Conservation (phyloP, 306 rosid species). For the Parietaria judaica region DNA sequence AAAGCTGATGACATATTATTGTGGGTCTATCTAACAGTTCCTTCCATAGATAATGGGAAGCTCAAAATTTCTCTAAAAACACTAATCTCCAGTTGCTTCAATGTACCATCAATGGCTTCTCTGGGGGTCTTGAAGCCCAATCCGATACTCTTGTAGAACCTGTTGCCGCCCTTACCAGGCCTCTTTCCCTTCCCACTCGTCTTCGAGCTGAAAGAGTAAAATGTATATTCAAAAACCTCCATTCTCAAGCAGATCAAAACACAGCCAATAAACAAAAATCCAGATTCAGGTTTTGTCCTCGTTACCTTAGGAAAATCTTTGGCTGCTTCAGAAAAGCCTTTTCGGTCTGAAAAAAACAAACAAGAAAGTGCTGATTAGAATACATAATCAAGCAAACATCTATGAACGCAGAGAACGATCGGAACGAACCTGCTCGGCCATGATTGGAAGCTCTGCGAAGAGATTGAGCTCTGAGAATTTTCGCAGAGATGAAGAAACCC, state of each 20-base stretch:
- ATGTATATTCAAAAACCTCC: background rate
- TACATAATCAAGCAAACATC: background rate
- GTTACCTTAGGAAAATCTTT: slow-evolving; percentile 1
- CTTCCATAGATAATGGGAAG: too few species aligned
- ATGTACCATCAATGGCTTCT: slow-evolving; percentile 70
- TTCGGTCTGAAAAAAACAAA: slow-evolving; percentile 32
- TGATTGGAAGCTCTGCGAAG: slow-evolving; percentile 22
- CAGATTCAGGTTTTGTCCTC: background rate
- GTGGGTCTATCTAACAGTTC: too few species aligned
- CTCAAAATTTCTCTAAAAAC: too few species aligned
- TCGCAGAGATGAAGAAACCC: background rate
- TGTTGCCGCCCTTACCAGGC: slow-evolving; percentile 82
- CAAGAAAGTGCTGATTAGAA: background rate
- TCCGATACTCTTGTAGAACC: slow-evolving; percentile 65
- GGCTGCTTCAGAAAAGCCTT: slow-evolving; percentile 24
- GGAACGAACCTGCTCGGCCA: slow-evolving; percentile 61
- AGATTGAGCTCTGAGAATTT: background rate
- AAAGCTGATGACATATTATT: too few species aligned
- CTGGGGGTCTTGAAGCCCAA: slow-evolving; percentile 83
- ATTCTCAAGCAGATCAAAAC: background rate
- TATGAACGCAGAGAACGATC: background rate
- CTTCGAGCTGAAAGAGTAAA: slow-evolving; percentile 39
- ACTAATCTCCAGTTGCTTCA: background rate
- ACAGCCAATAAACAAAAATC: background rate
- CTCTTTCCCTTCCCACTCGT: slow-evolving; percentile 65